Conservation (phyloP, 192 early-diverging fungal genomes). For the Chytriomyces confervae region DNA sequence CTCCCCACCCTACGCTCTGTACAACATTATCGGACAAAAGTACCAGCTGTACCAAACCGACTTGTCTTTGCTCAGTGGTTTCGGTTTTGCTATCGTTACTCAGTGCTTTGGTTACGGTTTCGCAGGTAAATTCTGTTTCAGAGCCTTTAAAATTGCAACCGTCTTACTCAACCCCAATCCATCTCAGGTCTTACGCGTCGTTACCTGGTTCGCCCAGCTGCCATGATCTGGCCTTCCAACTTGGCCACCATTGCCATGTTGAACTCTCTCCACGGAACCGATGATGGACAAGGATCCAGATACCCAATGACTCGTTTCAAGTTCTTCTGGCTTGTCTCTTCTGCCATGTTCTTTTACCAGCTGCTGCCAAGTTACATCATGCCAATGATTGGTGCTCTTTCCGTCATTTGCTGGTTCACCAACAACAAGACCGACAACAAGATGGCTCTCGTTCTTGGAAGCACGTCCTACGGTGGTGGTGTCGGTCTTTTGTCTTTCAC, state of each 20-base stretch:
- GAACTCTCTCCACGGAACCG: slow-evolving; percentile 70
- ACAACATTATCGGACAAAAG: slow-evolving; percentile 28
- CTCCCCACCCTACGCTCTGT: slow-evolving; percentile 50
- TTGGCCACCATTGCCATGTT: slow-evolving; percentile 81
- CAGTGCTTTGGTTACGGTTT: slow-evolving; percentile 62
- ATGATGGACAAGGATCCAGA: not conserved
- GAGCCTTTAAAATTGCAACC: slow-evolving; percentile 46
- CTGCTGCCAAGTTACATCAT: slow-evolving; percentile 72
- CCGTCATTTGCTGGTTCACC: slow-evolving; percentile 7
- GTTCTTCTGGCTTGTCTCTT: slow-evolving; percentile 12
- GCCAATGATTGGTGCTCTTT: slow-evolving; percentile 68
- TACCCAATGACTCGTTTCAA: slow-evolving; percentile 1
- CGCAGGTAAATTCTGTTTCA: slow-evolving; percentile 44
- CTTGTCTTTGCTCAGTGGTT: not conserved
- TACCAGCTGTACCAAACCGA: slow-evolving; percentile 16
- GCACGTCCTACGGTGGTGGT: not conserved
- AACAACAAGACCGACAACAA: not conserved
- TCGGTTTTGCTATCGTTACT: not conserved
- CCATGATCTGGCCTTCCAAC: slow-evolving; percentile 85
- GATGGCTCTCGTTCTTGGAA: slow-evolving; percentile 18
- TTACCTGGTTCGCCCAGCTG: slow-evolving; percentile 79
- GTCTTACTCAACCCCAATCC: no score
- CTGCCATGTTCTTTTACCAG: slow-evolving; percentile 47
- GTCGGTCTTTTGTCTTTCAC: not conserved
- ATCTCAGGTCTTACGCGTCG: slow-evolving; percentile 66